Percentiles rank a stretch among this genome's conserved stretches.
phyloP scores from a whole-genome alignment of 73 alveolate species.

The Symbiodinium pilosum region DNA sequence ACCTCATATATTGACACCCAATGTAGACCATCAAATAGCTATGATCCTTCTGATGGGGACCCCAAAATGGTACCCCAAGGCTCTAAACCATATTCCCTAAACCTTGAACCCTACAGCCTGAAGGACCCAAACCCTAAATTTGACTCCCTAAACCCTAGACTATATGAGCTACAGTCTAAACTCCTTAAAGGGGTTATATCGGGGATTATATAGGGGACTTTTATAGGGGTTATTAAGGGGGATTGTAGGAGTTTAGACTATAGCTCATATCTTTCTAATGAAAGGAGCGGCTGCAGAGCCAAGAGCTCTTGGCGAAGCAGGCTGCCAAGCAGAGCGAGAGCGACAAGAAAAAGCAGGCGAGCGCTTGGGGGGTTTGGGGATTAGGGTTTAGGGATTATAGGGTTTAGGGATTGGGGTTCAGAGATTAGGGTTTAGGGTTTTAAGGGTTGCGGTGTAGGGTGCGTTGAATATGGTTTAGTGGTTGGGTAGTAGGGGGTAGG shows the following conservation, averaged over 20 bases:
- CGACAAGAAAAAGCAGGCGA: neutral
- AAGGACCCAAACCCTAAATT: too few relatives aligned
- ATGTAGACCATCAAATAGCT: neutral
- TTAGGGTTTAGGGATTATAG: neutral
- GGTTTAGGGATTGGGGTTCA: neutral
- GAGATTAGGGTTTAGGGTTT: neutral
- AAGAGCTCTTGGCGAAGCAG: slow-evolving; percentile 1
- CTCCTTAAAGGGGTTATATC: too few relatives aligned
- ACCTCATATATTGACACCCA: neutral
- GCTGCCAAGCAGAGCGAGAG: neutral
- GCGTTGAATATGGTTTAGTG: neutral
- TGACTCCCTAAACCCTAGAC: too few relatives aligned
- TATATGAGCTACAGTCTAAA: too few relatives aligned
- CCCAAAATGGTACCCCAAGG: too few relatives aligned
- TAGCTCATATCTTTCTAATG: too few relatives aligned
- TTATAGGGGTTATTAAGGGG: too few relatives aligned
- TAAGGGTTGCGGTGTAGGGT: neutral
- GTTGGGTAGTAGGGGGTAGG: neutral
- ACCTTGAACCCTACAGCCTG: too few relatives aligned
- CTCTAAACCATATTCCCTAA: too few relatives aligned
- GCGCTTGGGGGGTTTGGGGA: neutral
- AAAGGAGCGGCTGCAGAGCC: neutral
- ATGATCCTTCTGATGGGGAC: too few relatives aligned
- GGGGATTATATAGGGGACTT: too few relatives aligned
- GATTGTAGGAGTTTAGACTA: too few relatives aligned